Conservation (phyloP, 2,329 filamentous ascomycete genomes). For the Camptophora hylomeconis region DNA sequence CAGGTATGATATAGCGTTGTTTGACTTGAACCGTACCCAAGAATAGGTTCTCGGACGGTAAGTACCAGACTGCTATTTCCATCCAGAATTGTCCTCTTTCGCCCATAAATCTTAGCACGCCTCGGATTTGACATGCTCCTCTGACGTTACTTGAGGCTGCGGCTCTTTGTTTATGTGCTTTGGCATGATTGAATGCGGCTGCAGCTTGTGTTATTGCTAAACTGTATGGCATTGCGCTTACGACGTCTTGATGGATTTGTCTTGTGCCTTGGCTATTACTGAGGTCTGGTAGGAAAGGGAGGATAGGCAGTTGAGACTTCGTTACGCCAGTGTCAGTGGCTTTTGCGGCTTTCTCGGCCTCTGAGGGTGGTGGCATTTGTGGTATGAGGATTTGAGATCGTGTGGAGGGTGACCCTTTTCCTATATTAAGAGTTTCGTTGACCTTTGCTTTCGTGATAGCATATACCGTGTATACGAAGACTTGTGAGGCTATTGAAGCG, state of each 20-base stretch:
- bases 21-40: constrained; percentile 1
- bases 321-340: too few species aligned
- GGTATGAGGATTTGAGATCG: too few species aligned
- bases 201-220: constrained; percentile 1
- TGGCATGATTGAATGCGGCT: neutral
- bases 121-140: constrained; percentile 8
- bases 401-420: too few species aligned
- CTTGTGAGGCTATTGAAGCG: constrained; percentile 10
- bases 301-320: constrained; percentile 1
- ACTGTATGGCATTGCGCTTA: constrained; percentile 3
- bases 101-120: constrained; percentile 9
- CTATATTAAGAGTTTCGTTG: too few species aligned
- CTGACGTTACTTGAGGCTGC: constrained; percentile 1
- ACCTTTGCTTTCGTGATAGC: constrained; percentile 5
- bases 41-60: constrained; percentile 6
- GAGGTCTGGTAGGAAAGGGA: constrained; percentile 2
- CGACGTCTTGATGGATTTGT: constrained; percentile 1
- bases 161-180: constrained; percentile 1
- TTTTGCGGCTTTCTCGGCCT: too few species aligned
- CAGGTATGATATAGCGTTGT: constrained; percentile 2
- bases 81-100: constrained; percentile 9
- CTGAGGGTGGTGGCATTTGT: too few species aligned
- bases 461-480: constrained; percentile 7
- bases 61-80: constrained; percentile 11
- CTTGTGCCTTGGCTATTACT: constrained; percentile 1